Evolutionary conservation across 805 yeast genomes (phyloP).

Genomic region (Kodamaea hsintzibuensis): DNA sequence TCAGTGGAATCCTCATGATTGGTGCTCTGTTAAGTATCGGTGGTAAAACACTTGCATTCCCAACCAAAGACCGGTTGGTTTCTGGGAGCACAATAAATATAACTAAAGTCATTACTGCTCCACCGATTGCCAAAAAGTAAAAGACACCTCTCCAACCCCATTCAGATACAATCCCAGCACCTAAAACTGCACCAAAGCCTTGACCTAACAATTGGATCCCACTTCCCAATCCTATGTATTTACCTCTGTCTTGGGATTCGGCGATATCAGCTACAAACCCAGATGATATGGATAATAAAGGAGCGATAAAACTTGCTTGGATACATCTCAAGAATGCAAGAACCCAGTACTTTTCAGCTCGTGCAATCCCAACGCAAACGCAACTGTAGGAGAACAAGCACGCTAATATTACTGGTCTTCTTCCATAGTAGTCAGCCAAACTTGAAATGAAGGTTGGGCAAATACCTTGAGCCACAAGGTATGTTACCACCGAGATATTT

Average conservation of each 20-base stretch:
- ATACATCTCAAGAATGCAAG: conserved; percentile 67
- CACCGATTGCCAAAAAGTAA: conserved; percentile 70
- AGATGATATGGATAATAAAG: conserved; percentile 66
- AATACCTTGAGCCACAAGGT: conserved; percentile 73
- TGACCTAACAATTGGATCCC: conserved; percentile 73
- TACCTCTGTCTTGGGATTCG: conserved; percentile 65
- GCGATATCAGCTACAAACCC: conserved; percentile 79
- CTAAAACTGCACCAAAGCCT: conserved; percentile 75
- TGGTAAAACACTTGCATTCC: conserved; percentile 70
- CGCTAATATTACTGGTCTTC: conserved; percentile 63
- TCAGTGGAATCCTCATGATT: conserved; percentile 22
- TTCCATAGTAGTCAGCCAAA: conserved; percentile 68
- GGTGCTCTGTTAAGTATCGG: conserved; percentile 46
- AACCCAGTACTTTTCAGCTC: conserved; percentile 55
- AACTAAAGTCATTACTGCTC: conserved; percentile 44
- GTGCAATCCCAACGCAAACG: conserved; percentile 68
- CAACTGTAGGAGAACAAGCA: conserved; percentile 58
- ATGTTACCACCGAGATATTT: conserved; percentile 74
- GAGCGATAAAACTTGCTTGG: conserved; percentile 79
- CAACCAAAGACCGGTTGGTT: conserved; percentile 69
- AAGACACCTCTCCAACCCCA: conserved; percentile 73
- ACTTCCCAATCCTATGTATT: conserved; percentile 61
- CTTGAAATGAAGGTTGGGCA: conserved; percentile 70
- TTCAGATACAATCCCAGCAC: conserved; percentile 42
- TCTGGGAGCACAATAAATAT: conserved; percentile 59